phyloP scores from a whole-genome alignment of 2,329 filamentous ascomycete genomes.

The Fusarium anguioides region DNA sequence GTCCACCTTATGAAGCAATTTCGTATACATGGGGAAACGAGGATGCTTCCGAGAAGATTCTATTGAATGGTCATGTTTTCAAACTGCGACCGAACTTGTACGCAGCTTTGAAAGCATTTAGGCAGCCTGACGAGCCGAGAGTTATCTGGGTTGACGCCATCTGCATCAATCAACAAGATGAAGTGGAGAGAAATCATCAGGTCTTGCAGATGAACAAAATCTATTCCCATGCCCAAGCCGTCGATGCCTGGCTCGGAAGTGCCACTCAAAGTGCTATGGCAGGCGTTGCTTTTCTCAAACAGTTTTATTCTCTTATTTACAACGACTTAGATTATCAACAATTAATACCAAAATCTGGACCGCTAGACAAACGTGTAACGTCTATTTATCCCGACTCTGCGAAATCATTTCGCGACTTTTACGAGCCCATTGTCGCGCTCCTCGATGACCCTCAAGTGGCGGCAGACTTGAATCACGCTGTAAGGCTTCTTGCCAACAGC shows the following conservation, averaged over 20 bases:
- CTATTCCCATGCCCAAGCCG: background rate
- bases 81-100: background rate
- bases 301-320: background rate
- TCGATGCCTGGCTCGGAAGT: conserved; percentile 6
- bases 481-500: background rate
- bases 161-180: conserved; percentile 12
- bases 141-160: conserved; percentile 11
- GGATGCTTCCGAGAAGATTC: background rate
- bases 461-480: background rate
- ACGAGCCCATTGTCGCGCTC: background rate
- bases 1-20: conserved; percentile 4
- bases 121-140: background rate
- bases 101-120: background rate
- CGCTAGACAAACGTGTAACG: background rate
- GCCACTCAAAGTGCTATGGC: background rate
- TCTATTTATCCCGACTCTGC: background rate
- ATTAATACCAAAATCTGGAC: fast-evolving
- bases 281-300: background rate
- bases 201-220: conserved; percentile 13
- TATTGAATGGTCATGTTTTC: too few species aligned
- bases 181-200: conserved; percentile 2
- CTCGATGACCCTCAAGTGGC: background rate
- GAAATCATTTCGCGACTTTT: conserved; percentile 2
- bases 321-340: too few species aligned
- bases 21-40: conserved; percentile 16